Conservation (phyloP, 768 basidiomycete species). For the Inosperma sp. region DNA sequence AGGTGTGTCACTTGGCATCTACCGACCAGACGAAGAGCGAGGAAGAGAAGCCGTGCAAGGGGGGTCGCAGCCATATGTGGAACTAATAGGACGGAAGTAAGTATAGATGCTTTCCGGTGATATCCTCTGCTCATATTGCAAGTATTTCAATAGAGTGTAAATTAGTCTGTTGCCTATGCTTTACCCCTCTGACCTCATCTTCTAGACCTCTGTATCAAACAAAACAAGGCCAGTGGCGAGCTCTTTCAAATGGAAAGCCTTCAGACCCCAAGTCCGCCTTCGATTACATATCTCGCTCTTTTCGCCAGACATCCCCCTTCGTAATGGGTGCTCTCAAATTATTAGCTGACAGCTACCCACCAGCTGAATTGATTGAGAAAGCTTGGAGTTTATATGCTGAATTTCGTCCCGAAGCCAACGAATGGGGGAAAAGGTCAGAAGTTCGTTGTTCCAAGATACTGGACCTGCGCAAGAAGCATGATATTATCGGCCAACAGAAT, state of each 20-base stretch:
- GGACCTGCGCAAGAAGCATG: slow-evolving; percentile 45
- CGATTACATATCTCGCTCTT: slow-evolving; percentile 74
- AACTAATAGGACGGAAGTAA: slow-evolving; percentile 65
- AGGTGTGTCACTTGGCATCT: slow-evolving; percentile 79
- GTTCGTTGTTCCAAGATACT: slow-evolving; percentile 69
- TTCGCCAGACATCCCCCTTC: slow-evolving; percentile 74
- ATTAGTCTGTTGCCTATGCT: neutral
- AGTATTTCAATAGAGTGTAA: slow-evolving; percentile 21
- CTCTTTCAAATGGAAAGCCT: slow-evolving; percentile 66
- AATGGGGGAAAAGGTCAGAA: slow-evolving; percentile 83
- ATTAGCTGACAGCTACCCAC: slow-evolving; percentile 55
- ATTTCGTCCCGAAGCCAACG: slow-evolving; percentile 76
- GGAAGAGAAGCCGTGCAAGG: slow-evolving; percentile 50
- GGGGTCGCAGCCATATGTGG: slow-evolving; percentile 77
- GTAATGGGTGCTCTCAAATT: slow-evolving; percentile 74
- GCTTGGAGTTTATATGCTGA: slow-evolving; percentile 82
- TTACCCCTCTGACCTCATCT: neutral
- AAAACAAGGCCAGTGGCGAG: slow-evolving; percentile 71
- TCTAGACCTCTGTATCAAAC: slow-evolving; percentile 76
- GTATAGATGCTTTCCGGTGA: neutral
- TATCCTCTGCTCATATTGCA: neutral
- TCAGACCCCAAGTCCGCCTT: slow-evolving; percentile 72
- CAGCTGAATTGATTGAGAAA: slow-evolving; percentile 53
- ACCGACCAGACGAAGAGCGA: slow-evolving; percentile 49
- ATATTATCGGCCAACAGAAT: no score